Evolutionary conservation across 129 eudicot genomes (phyloP), one percentile per base, ranked within the genome.

Genomic region (Lactuca saligna): DNA sequence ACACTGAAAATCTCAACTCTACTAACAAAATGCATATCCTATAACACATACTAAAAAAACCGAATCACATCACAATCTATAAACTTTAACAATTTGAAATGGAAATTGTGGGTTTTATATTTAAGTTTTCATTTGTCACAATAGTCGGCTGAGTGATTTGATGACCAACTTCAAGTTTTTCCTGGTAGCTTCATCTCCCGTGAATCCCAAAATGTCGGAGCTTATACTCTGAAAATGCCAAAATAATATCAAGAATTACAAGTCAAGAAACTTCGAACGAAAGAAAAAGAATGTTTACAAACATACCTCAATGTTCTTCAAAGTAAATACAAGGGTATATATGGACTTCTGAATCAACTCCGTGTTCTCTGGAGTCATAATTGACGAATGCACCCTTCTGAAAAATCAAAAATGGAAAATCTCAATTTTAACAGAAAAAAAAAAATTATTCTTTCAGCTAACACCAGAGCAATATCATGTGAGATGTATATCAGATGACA

Each of bases 131-230:
- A 14, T 16, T 34, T 62, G 54, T 85, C 84, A 88, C 81, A 88
- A 69, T 37, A 88, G 79, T 77, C 95, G 82, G 70, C 95, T 88
- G 65, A 88, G 86, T 17, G 95, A 88, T 77, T 88, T 88, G 56
- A 91, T 91, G 61, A 91, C 88, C 81, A 69, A 61, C 78, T 88
- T 91, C 64, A 91, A 69, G 54, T 88, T 88, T 68, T 71, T 80
- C 68, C 96, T 85, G 10, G 97, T 91, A 50, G 97, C 85, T 82
- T 91, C 97, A 78, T 91, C 97, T 11, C 97, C 96, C 59, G 93
- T 91, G 68, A 88, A 85, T 57, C 93, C 96, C 78, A 83, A 66
- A 49, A 91, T 80, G 80, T 88, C 97, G 3, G 97, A 91, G 62
- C 87, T 91, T 76, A 91, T 85, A 75, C 71, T 88, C 97, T 91